Percentiles rank a stretch among this genome's conserved stretches.
Conservation (phyloP, 176 grass and related monocot genomes). For the Zea mays region DNA sequence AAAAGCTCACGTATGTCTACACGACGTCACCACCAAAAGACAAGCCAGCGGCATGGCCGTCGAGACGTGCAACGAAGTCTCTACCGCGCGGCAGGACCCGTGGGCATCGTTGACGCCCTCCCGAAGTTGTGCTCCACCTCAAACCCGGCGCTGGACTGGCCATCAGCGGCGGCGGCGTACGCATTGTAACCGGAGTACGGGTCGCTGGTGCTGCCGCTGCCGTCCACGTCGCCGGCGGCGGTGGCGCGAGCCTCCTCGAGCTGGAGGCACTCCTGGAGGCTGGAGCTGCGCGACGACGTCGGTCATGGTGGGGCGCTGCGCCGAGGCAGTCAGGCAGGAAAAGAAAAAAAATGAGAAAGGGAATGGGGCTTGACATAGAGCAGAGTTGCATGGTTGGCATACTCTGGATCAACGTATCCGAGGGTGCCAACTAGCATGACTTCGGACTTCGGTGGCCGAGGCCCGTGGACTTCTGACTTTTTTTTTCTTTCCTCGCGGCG, state of each 20-base stretch:
- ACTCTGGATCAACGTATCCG: slow-evolving; percentile 67
- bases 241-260: slow-evolving; percentile 23
- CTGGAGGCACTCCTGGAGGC: slow-evolving; percentile 52
- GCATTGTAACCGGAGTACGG: slow-evolving; percentile 17
- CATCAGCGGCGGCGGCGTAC: not conserved
- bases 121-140: slow-evolving; percentile 43
- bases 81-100: slow-evolving; percentile 42
- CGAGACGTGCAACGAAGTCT: not conserved
- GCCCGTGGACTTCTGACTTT: too few relatives aligned
- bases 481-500: too few relatives aligned
- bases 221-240: not conserved
- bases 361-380: not conserved
- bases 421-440: slow-evolving; percentile 18
- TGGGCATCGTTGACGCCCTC: slow-evolving; percentile 38
- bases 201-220: not conserved
- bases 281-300: slow-evolving; percentile 54
- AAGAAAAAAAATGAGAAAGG: not conserved
- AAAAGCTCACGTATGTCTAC: too few relatives aligned
- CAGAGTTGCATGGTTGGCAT: not conserved
- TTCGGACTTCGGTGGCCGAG: too few relatives aligned
- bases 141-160: slow-evolving; percentile 20
- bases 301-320: slow-evolving; percentile 52
- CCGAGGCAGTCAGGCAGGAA: not conserved
- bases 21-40: not conserved
- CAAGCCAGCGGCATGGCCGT: not conserved